Conservation (phyloP, 2,329 filamentous ascomycete species). For the Fusarium multiceps region DNA sequence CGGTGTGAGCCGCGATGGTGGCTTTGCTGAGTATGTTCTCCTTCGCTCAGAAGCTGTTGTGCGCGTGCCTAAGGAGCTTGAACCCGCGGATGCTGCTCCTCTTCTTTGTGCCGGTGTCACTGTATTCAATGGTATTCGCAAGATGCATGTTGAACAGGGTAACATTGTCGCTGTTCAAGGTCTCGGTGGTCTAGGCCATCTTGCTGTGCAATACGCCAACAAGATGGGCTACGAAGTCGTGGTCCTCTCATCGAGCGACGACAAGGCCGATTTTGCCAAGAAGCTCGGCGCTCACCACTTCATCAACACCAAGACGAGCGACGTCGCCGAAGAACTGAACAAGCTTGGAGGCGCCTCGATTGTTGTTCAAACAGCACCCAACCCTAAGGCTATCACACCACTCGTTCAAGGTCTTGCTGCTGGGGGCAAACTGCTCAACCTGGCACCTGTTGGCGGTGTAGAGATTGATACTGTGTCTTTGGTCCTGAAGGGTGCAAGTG, state of each 20-base stretch:
- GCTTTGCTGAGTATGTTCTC: slow-evolving; percentile 73
- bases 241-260: slow-evolving; percentile 73
- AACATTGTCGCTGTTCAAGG: slow-evolving; percentile 71
- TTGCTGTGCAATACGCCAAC: slow-evolving; percentile 79
- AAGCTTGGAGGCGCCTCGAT: slow-evolving; percentile 71
- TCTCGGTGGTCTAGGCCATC: slow-evolving; percentile 79
- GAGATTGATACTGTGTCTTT: slow-evolving; percentile 57
- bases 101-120: slow-evolving; percentile 75
- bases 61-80: slow-evolving; percentile 63
- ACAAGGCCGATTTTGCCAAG: slow-evolving; percentile 74
- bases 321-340: slow-evolving; percentile 63
- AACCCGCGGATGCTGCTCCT: slow-evolving; percentile 66
- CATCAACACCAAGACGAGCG: slow-evolving; percentile 63
- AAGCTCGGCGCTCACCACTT: slow-evolving; percentile 58
- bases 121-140: slow-evolving; percentile 69
- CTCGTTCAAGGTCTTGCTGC: slow-evolving; percentile 65
- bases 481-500: slow-evolving; percentile 64
- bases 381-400: slow-evolving; percentile 63
- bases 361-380: slow-evolving; percentile 72
- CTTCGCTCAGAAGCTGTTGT: slow-evolving; percentile 71
- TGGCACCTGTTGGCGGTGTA: slow-evolving; percentile 63
- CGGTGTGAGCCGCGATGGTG: slow-evolving; percentile 73
- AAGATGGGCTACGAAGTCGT: slow-evolving; percentile 81
- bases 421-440: slow-evolving; percentile 68
- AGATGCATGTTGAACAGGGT: slow-evolving; percentile 63